These are phyloP conservation scores for Xylaria multiplex DNA, from an alignment of 2,329 filamentous ascomycete species.

Conservation along the genomic window DNA sequence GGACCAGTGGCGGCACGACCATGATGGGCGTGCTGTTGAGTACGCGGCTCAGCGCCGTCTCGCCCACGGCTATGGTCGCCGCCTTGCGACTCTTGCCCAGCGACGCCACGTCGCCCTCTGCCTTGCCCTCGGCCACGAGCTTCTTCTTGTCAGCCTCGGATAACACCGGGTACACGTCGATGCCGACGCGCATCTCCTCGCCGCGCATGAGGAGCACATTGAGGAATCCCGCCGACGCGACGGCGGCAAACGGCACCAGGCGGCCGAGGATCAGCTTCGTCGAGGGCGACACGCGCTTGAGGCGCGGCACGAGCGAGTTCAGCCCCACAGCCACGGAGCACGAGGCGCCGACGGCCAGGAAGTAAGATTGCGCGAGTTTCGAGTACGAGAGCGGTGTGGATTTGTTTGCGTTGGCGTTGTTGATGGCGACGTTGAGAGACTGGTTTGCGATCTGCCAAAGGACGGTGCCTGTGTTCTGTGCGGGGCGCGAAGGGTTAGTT, in stretches of 20 bases:
- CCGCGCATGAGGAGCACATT: constrained; percentile 98
- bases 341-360: constrained; percentile 89
- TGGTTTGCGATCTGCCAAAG: constrained; percentile 97
- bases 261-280: constrained; percentile 81
- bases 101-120: constrained; percentile 72
- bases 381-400: constrained; percentile 85
- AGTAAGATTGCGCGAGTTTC: constrained; percentile 88
- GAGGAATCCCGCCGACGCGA: constrained; percentile 87
- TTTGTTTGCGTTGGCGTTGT: constrained; percentile 98
- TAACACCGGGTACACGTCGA: constrained; percentile 88
- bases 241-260: constrained; percentile 95
- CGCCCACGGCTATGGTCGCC: constrained; percentile 86
- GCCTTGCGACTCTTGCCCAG: constrained; percentile 90
- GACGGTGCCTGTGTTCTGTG: constrained; percentile 80
- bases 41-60: constrained; percentile 91
- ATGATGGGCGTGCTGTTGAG: constrained; percentile 97
- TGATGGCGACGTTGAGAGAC: constrained; percentile 97
- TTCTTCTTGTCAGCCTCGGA: constrained; percentile 73
- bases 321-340: constrained; percentile 94
- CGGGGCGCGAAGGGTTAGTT: constrained; percentile 32
- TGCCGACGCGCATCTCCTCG: constrained; percentile 92
- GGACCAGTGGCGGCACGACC: constrained; percentile 88
- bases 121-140: constrained; percentile 65
- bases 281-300: constrained; percentile 78
- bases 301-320: constrained; percentile 86